Percentiles rank a stretch among this genome's conserved stretches.
Conservation (phyloP, 257 asterid species). For the Rehmannia glutinosa region DNA sequence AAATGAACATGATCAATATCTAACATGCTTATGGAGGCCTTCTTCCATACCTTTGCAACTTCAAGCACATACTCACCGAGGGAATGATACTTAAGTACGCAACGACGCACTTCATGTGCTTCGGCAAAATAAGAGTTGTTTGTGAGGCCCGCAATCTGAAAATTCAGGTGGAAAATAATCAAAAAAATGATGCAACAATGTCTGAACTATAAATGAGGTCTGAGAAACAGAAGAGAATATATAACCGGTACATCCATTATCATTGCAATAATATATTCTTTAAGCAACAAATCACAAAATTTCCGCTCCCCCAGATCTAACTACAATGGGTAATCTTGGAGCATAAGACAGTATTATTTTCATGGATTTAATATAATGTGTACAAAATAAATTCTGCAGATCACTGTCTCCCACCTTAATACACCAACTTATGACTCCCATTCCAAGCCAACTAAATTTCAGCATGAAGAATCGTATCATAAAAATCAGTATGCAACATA, state of each 20-base stretch:
- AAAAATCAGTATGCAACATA: too few relatives aligned
- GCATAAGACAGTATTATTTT: neutral
- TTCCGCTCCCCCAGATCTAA: neutral
- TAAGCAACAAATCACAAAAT: neutral
- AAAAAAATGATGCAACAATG: conserved; percentile 7
- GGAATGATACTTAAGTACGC: conserved; percentile 60
- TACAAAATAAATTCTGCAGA: neutral
- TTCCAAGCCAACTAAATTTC: neutral
- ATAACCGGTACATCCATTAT: neutral
- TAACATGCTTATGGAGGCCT: conserved; percentile 11
- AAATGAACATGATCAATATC: conserved; percentile 6
- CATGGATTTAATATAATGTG: neutral
- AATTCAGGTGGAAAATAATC: conserved; percentile 19
- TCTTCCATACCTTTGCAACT: conserved; percentile 78
- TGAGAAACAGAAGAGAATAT: neutral
- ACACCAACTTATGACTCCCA: neutral
- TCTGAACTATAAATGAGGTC: neutral
- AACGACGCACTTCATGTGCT: conserved; percentile 87
- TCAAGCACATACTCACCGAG: conserved; percentile 83
- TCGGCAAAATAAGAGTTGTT: conserved; percentile 72
- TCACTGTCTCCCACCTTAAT: neutral
- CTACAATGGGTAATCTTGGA: neutral
- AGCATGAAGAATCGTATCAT: neutral
- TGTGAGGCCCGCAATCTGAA: conserved; percentile 79
- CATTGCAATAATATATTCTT: neutral